Evolutionary conservation across 352 stramenopile species (phyloP).

Genomic region (Phytophthora multivora): DNA sequence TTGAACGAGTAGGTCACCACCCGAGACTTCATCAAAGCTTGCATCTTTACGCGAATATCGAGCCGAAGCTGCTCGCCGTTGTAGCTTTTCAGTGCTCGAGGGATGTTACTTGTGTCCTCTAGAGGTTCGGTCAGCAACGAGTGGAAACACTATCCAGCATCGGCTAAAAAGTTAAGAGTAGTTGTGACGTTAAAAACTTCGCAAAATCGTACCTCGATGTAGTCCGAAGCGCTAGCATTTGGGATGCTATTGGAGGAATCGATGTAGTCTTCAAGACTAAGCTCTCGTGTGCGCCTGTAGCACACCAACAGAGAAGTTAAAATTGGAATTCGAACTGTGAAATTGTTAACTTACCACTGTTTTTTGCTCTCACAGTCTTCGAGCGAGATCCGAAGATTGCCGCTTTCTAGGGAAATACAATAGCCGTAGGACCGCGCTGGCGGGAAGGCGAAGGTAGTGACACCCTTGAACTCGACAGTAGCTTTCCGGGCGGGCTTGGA

Average conservation of each 20-base stretch:
- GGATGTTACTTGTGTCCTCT: neutral
- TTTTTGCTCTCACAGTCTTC: slow-evolving; percentile 20
- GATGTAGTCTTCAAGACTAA: slow-evolving; percentile 3
- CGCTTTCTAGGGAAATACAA: neutral
- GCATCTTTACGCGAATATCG: slow-evolving; percentile 17
- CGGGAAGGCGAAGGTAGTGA: neutral
- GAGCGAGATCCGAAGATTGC: slow-evolving; percentile 19
- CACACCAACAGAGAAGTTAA: neutral
- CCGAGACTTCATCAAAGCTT: slow-evolving; percentile 10
- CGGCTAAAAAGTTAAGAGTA: neutral
- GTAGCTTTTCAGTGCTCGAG: slow-evolving; percentile 1
- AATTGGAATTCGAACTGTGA: neutral
- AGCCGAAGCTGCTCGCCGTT: slow-evolving; percentile 6
- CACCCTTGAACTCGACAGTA: slow-evolving; percentile 5
- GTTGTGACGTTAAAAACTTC: no score
- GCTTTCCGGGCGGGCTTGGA: neutral
- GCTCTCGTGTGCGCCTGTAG: no score
- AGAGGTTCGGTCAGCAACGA: neutral
- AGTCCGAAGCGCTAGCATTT: slow-evolving; percentile 1
- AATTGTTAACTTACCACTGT: slow-evolving; percentile 16
- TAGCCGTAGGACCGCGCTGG: slow-evolving; percentile 4
- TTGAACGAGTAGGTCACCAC: slow-evolving; percentile 9
- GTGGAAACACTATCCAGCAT: slow-evolving; percentile 9
- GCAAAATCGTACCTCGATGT: slow-evolving; percentile 3
- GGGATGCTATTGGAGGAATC: slow-evolving; percentile 6